Evolutionary conservation across 75 land plant species (phyloP).

Genomic region (Larix kaempferi): DNA sequence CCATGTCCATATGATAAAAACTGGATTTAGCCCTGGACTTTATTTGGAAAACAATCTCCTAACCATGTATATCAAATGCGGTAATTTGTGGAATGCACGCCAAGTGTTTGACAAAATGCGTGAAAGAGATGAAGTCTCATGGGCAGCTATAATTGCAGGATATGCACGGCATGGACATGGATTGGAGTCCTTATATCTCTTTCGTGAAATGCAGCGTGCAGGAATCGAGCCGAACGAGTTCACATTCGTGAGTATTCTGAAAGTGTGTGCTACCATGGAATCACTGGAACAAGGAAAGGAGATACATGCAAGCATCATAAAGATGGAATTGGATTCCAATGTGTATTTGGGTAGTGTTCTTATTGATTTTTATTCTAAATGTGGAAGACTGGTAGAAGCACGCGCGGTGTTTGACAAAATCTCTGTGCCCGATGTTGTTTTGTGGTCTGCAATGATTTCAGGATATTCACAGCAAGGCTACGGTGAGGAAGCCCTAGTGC

Average conservation of each 20-base stretch:
- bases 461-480: no score
- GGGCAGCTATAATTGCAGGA: constrained; percentile 38
- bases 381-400: constrained; percentile 21
- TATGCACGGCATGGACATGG: constrained; percentile 16
- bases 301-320: constrained; percentile 25
- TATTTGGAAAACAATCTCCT: constrained; percentile 27
- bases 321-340: constrained; percentile 18
- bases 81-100: constrained; percentile 16
- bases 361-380: constrained; percentile 39
- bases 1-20: constrained; percentile 22
- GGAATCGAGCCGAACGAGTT: constrained; percentile 33
- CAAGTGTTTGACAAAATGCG: constrained; percentile 42
- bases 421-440: neutral
- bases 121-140: constrained; percentile 34
- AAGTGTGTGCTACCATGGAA: constrained; percentile 23
- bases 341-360: constrained; percentile 18
- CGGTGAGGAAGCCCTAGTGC: no score
- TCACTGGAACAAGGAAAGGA: constrained; percentile 16
- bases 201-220: constrained; percentile 16
- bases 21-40: constrained; percentile 21
- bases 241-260: constrained; percentile 27
- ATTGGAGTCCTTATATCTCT: constrained; percentile 22
- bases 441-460: no score
- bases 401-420: constrained; percentile 7
- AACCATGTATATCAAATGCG: constrained; percentile 29